Evolutionary conservation across 352 stramenopile species (phyloP).

Genomic region (Aphanomyces euteiches): DNA sequence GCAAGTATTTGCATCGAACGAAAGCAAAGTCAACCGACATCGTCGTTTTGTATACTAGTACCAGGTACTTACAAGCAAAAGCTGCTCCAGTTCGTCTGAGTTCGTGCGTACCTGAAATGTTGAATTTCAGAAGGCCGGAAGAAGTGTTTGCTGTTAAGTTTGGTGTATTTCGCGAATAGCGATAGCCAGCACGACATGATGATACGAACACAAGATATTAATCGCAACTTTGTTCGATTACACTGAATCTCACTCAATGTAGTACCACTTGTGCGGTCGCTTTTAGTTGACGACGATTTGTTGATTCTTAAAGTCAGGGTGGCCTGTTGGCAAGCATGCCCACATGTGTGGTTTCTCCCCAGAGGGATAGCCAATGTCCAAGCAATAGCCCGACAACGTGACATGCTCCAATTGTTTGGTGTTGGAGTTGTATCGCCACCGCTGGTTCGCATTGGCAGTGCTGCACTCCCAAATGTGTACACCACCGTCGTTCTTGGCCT

Average conservation of each 20-base stretch:
- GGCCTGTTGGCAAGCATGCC: slow-evolving; percentile 4
- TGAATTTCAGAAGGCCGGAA: slow-evolving; percentile 65
- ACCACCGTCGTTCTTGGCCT: slow-evolving; percentile 44
- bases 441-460: slow-evolving; percentile 49
- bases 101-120: slow-evolving; percentile 76
- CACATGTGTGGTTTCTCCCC: slow-evolving; percentile 10
- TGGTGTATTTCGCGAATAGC: too few species aligned
- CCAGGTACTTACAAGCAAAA: slow-evolving; percentile 65
- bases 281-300: neutral
- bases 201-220: too few species aligned
- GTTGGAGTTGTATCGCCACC: slow-evolving; percentile 49
- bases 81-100: slow-evolving; percentile 62
- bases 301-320: slow-evolving; percentile 13
- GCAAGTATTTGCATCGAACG: slow-evolving; percentile 81
- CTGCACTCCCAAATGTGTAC: slow-evolving; percentile 61
- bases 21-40: slow-evolving; percentile 63
- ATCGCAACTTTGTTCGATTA: too few species aligned
- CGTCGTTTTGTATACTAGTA: slow-evolving; percentile 45
- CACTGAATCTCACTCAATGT: too few species aligned
- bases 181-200: too few species aligned
- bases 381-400: slow-evolving; percentile 35
- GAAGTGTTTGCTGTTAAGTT: slow-evolving; percentile 86
- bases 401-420: slow-evolving; percentile 46
- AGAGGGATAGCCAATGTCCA: slow-evolving; percentile 21
- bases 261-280: too few species aligned